A percentile compares a stretch with the other conserved stretches of the same genome.
These are phyloP conservation scores for Clathrospora elynae DNA, from an alignment of 2,329 filamentous ascomycete species.

Conservation along the genomic window DNA sequence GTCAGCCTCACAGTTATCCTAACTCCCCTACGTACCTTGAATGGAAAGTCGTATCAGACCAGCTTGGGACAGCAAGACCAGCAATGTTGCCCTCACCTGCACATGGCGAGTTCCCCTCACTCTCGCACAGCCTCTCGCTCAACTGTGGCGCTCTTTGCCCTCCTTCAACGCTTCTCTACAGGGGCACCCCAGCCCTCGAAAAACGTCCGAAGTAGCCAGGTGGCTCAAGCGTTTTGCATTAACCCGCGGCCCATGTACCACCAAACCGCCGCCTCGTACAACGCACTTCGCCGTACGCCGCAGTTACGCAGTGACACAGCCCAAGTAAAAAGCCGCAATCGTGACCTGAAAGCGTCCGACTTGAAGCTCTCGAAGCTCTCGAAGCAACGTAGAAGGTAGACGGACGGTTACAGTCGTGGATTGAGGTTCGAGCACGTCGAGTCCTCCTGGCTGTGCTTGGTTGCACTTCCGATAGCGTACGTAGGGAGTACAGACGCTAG, in stretches of 20 bases:
- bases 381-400: constrained; percentile 13
- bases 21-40: neutral
- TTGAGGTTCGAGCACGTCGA: constrained; percentile 10
- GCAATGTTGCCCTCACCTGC: neutral
- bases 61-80: too few species aligned
- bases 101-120: constrained; percentile 1
- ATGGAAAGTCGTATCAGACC: neutral
- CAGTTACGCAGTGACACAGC: constrained; percentile 15
- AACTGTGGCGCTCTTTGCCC: constrained; percentile 16
- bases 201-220: constrained; percentile 11
- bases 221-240: constrained; percentile 16
- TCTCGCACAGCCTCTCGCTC: constrained; percentile 8
- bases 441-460: constrained; percentile 5
- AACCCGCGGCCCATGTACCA: constrained; percentile 8
- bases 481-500: neutral
- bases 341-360: constrained; percentile 1
- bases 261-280: constrained; percentile 8
- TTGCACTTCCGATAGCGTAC: constrained; percentile 6
- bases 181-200: constrained; percentile 8
- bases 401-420: constrained; percentile 1
- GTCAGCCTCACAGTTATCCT: neutral
- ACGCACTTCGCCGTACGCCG: constrained; percentile 8
- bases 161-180: constrained; percentile 4
- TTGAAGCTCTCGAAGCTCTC: constrained; percentile 4
- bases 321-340: constrained; percentile 6